phyloP scores from a whole-genome alignment of 129 eudicot species.

The Smallanthus sonchifolius region DNA sequence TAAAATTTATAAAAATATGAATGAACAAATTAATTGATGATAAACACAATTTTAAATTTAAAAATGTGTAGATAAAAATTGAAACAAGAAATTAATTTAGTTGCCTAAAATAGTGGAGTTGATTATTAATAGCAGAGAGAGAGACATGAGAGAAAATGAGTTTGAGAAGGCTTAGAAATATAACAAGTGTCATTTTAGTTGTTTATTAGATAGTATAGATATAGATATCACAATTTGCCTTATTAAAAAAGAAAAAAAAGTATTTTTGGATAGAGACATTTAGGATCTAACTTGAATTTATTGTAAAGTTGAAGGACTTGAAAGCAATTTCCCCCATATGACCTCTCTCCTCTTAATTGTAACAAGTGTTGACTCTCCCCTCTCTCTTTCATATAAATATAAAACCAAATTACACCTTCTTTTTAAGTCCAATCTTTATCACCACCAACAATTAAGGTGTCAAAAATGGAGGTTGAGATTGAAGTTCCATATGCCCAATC shows the following conservation, averaged over 20 bases:
- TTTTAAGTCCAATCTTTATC: not conserved
- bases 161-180: too few relatives aligned
- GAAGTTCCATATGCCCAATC: slow-evolving; percentile 89
- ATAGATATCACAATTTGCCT: too few relatives aligned
- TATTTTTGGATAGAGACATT: not conserved
- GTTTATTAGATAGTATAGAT: too few relatives aligned
- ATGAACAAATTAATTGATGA: too few relatives aligned
- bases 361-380: slow-evolving; percentile 49
- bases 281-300: not conserved
- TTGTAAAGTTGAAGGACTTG: slow-evolving; percentile 4
- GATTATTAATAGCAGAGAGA: too few relatives aligned
- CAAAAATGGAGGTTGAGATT: slow-evolving; percentile 33
- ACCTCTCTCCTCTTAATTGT: slow-evolving; percentile 20
- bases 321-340: slow-evolving; percentile 21
- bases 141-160: too few relatives aligned
- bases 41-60: too few relatives aligned
- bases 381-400: slow-evolving; percentile 23
- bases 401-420: slow-evolving; percentile 11
- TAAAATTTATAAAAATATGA: too few relatives aligned
- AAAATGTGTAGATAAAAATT: too few relatives aligned
- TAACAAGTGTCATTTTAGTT: too few relatives aligned
- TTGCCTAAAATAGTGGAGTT: too few relatives aligned
- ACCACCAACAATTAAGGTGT: not conserved
- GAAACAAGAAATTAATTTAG: too few relatives aligned
- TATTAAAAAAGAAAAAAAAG: not conserved